Evolutionary conservation across 805 yeast genomes (phyloP).

Genomic region (Cyberlindnera japonica): DNA sequence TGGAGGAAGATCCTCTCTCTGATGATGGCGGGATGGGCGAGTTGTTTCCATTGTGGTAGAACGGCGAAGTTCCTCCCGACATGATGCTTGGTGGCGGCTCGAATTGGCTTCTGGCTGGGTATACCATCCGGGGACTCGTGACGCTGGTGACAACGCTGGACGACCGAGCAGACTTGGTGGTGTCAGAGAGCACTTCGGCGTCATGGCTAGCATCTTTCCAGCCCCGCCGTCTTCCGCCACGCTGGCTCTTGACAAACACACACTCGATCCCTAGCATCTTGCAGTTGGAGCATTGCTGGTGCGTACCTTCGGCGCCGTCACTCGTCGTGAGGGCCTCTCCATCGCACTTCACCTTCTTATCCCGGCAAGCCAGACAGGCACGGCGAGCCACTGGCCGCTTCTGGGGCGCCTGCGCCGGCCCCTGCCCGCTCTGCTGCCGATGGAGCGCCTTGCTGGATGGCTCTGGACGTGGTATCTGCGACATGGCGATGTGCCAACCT

Average conservation of each 20-base stretch:
- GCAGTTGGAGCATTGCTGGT: constrained; percentile 47
- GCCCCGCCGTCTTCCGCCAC: constrained; percentile 61
- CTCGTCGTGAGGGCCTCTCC: constrained; percentile 43
- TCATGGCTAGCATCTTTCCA: too few relatives aligned
- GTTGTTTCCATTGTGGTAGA: constrained; percentile 9
- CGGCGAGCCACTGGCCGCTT: background rate
- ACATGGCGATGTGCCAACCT: too few relatives aligned
- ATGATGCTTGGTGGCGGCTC: constrained; percentile 8
- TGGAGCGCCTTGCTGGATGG: too few relatives aligned
- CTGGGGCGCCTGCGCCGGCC: background rate
- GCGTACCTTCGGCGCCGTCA: constrained; percentile 25
- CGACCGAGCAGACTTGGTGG: too few relatives aligned
- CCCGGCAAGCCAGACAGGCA: constrained; percentile 65
- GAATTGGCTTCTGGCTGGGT: constrained; percentile 3
- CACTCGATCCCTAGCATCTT: constrained; percentile 42
- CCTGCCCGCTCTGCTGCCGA: too few relatives aligned
- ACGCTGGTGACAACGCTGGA: background rate
- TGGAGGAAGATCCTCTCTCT: constrained; percentile 8
- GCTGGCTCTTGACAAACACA: constrained; percentile 50
- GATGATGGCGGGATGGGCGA: constrained; percentile 10
- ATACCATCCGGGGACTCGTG: constrained; percentile 6
- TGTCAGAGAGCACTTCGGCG: too few relatives aligned
- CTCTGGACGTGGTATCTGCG: too few relatives aligned
- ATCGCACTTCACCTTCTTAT: constrained; percentile 62
- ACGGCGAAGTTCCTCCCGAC: constrained; percentile 17